These are phyloP conservation scores for Colletotrichum plurivorum DNA, from an alignment of 2,329 filamentous ascomycete species.

Conservation along the genomic window DNA sequence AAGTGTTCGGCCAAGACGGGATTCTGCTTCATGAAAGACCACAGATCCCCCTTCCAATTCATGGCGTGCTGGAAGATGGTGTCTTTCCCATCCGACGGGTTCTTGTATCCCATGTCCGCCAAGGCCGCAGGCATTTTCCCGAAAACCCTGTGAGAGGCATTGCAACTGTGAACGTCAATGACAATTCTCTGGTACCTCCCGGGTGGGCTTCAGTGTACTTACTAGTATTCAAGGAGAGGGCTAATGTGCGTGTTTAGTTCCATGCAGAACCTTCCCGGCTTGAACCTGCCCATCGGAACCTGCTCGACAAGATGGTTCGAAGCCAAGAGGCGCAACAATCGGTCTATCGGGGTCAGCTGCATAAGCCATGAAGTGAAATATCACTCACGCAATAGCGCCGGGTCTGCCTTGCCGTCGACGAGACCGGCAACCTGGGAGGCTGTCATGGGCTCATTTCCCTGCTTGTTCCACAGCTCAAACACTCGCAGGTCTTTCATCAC, in stretches of 20 bases:
- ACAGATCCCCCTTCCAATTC: neutral
- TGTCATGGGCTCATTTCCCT: conserved; percentile 26
- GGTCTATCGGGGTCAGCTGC: neutral
- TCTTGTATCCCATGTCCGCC: conserved; percentile 12
- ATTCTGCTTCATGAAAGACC: conserved; percentile 17
- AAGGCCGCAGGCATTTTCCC: conserved; percentile 3
- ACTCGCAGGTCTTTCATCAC: conserved; percentile 17
- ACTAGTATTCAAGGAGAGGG: conserved; percentile 10
- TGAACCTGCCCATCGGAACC: conserved; percentile 6
- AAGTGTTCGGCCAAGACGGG: conserved; percentile 2
- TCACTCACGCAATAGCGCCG: conserved; percentile 21
- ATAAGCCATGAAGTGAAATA: neutral
- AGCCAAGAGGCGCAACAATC: conserved; percentile 14
- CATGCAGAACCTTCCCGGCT: neutral
- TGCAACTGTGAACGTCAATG: neutral
- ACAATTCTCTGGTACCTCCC: fast-evolving
- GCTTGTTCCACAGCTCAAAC: conserved; percentile 19
- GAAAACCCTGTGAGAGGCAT: neutral
- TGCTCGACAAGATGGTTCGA: conserved; percentile 13
- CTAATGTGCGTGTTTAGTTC: conserved; percentile 16
- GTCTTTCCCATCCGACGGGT: conserved; percentile 8
- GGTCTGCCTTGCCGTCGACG: conserved; percentile 10
- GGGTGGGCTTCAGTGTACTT: neutral
- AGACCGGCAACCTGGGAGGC: conserved; percentile 17
- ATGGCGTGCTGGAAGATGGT: neutral